A percentile compares a stretch with the other conserved stretches of the same genome.
These are phyloP conservation scores for Chaetomium fimeti DNA, from an alignment of 495 filamentous ascomycete genomes.

Conservation along the genomic window DNA sequence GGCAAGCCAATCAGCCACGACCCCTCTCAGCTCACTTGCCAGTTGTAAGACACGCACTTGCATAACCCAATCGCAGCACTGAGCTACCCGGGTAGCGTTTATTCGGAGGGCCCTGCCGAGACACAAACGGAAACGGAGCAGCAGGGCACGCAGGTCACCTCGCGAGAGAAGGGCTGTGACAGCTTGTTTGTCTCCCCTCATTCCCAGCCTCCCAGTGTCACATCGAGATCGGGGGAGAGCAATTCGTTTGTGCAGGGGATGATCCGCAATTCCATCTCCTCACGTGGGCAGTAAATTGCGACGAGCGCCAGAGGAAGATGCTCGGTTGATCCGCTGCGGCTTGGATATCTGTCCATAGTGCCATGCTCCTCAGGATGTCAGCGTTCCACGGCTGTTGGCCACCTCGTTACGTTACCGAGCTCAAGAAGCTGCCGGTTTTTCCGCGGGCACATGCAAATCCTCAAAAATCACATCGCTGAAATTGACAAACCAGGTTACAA, in stretches of 20 bases:
- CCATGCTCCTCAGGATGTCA: too few relatives aligned
- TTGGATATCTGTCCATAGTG: not conserved
- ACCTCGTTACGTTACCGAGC: not conserved
- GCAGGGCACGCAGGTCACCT: too few relatives aligned
- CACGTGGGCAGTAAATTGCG: slow-evolving; percentile 23
- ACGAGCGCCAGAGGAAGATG: not conserved
- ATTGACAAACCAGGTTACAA: not conserved
- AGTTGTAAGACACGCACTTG: slow-evolving; percentile 17
- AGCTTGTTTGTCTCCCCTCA: slow-evolving; percentile 3
- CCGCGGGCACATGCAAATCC: not conserved
- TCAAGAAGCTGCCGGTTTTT: not conserved
- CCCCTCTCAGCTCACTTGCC: not conserved
- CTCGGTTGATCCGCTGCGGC: not conserved
- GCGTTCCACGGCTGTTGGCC: not conserved
- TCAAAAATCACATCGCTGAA: too few relatives aligned
- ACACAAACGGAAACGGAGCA: slow-evolving; percentile 4
- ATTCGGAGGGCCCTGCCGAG: not conserved
- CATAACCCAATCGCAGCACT: slow-evolving; percentile 13
- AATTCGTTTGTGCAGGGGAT: slow-evolving; percentile 7
- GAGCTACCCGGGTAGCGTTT: slow-evolving; percentile 1
- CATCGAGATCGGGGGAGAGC: not conserved
- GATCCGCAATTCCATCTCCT: slow-evolving; percentile 12
- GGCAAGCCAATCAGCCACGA: not conserved
- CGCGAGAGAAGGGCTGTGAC: not conserved
- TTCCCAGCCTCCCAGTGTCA: not conserved